Evolutionary conservation across 257 asterid genomes (phyloP).

Genomic region (Nicotiana noctiflora): DNA sequence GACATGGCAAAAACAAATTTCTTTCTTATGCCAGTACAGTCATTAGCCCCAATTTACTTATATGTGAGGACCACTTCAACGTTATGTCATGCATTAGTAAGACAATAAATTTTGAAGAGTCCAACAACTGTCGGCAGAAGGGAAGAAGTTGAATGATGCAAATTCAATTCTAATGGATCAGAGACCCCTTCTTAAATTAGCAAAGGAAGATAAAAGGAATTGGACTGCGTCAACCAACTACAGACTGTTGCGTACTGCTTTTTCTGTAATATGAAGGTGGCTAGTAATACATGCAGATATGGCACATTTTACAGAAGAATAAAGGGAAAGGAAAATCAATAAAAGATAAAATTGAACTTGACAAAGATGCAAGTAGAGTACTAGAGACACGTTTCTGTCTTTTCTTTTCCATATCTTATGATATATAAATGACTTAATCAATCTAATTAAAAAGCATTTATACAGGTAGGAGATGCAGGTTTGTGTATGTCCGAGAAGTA

Average conservation of each 20-base stretch:
- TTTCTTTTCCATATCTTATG: neutral
- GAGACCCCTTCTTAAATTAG: constrained; percentile 5
- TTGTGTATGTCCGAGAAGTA: neutral
- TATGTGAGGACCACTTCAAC: neutral
- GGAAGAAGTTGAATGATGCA: neutral
- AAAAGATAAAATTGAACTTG: neutral
- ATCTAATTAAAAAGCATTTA: neutral
- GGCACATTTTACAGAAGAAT: neutral
- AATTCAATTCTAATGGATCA: constrained; percentile 5
- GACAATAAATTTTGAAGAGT: neutral
- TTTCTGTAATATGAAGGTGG: neutral
- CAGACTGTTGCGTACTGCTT: neutral
- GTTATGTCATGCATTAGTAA: neutral
- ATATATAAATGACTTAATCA: neutral
- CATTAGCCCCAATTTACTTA: neutral
- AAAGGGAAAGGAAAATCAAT: neutral
- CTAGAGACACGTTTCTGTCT: neutral
- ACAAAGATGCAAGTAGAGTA: neutral
- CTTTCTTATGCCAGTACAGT: neutral
- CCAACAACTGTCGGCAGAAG: neutral
- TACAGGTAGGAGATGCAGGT: neutral
- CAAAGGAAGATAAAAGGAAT: constrained; percentile 1
- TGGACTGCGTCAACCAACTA: neutral
- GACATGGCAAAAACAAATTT: neutral
- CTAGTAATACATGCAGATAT: neutral